Percentiles rank a stretch among this genome's conserved stretches.
Evolutionary conservation across 805 yeast species (phyloP).

Genomic region (Priceomyces castillae): DNA sequence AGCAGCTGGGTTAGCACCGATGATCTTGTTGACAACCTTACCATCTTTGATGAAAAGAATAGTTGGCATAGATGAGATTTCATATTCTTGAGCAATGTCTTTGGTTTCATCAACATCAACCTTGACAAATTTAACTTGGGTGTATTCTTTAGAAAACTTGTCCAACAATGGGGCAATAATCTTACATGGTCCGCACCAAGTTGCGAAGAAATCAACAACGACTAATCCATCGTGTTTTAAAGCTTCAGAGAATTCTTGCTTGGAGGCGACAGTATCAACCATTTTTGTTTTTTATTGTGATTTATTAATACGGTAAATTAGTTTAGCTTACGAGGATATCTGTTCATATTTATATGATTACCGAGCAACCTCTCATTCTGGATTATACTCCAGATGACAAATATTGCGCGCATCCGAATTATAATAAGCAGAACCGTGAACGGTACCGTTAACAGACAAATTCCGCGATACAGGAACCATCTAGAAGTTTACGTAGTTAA

Average conservation of each 20-base stretch:
- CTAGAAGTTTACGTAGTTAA: too few relatives aligned
- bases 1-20: conserved; percentile 88
- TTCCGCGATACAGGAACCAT: too few relatives aligned
- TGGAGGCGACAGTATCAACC: conserved; percentile 34
- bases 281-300: conserved; percentile 16
- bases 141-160: conserved; percentile 67
- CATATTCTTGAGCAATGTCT: conserved; percentile 67
- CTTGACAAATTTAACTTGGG: conserved; percentile 75
- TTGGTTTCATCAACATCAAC: conserved; percentile 87
- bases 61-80: conserved; percentile 59
- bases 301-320: background rate
- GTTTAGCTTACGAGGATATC: background rate
- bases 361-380: background rate
- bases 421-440: background rate
- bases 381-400: conserved; percentile 4
- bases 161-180: conserved; percentile 93
- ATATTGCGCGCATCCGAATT: background rate
- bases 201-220: conserved; percentile 93
- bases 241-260: conserved; percentile 63
- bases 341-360: background rate
- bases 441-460: too few relatives aligned
- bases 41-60: conserved; percentile 79
- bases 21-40: conserved; percentile 69
- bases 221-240: conserved; percentile 66
- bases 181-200: conserved; percentile 99